Base-by-base conservation (phyloP, 495 filamentous ascomycete genomes). In the Hypoxylon crocopeplum region DNA sequence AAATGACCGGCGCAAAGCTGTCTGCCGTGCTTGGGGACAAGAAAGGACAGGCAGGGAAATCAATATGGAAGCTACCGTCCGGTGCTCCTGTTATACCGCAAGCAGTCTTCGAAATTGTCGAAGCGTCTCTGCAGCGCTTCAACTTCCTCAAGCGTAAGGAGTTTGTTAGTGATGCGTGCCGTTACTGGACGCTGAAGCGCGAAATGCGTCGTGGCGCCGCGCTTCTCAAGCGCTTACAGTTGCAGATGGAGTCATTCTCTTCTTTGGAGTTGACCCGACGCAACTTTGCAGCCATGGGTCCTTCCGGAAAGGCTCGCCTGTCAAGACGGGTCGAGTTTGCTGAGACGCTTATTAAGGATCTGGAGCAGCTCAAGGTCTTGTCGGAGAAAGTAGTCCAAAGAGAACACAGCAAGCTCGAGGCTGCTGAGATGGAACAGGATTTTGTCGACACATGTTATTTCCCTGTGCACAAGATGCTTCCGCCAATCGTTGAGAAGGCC, bases 121-220 rank as follows among this genome's bases (percentile, higher is more conserved):
- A 93, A 47, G 85, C 83, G 47, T 88, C 91, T 0, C 79, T 98
- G 2, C 79, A 84, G 34, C 85, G 89, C 24, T 98, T 98, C 69
- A 79, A 78, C 15, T 86, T 98, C 54, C 85, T 85, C 25, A 93
- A 94, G 63, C 83, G 89, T 20, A 94, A 93, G 64, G 92, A 97
- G 39, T 99, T 90, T 75, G 87, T 92, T 1, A 89, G 89, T 25
- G 92, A 97, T 67, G 89, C 88, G 1, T 97, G 93, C 76, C 91
- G 90, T 58, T 99, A 97, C 73, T 99, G 94, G 94, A 98, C 94
- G 0, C 76, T 98, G 46, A 99, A 99, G 73, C 83, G 94, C 30
- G 94, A 99, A 72, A 90, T 93, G 34, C 82, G 94, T 29, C 82
- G 94, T 56, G 94, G 94, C 24, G 94, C 94, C 12, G 90, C 93